These are phyloP conservation scores for Tetradesmus obliquus DNA, from an alignment of 139 green algal genomes.

Conservation along the genomic window DNA sequence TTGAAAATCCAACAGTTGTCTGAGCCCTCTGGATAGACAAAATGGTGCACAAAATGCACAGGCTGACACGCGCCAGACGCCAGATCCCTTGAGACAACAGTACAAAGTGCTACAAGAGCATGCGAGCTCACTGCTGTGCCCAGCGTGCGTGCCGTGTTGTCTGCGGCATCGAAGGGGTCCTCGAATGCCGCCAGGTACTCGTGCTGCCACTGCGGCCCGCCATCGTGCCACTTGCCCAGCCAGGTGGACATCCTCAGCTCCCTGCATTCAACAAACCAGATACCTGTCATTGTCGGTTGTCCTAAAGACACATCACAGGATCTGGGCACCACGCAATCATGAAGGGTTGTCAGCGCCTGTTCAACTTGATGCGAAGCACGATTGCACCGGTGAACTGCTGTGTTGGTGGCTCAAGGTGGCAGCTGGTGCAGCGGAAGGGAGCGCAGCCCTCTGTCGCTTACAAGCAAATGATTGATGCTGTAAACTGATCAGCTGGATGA, in stretches of 20 bases:
- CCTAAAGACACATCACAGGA: not conserved
- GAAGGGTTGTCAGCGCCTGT: no score
- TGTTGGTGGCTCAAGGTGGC: no score
- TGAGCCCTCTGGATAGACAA: not conserved
- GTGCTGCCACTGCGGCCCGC: slow-evolving; percentile 27
- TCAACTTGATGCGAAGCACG: no score
- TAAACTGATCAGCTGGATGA: no score
- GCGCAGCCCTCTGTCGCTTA: no score
- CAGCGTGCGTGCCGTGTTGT: slow-evolving; percentile 52
- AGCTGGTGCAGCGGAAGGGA: no score
- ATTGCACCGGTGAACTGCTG: no score
- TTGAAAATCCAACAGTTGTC: not conserved
- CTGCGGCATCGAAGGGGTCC: slow-evolving; percentile 47
- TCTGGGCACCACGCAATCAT: no score
- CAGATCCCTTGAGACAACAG: not conserved
- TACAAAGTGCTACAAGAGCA: not conserved
- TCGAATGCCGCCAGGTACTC: slow-evolving; percentile 49
- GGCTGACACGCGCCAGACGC: not conserved
- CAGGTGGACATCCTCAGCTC: slow-evolving; percentile 34
- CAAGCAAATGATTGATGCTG: no score
- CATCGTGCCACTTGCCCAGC: slow-evolving; percentile 39
- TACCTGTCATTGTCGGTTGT: not conserved
- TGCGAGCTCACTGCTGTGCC: slow-evolving; percentile 35
- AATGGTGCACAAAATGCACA: not conserved
- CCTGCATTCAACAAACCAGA: not conserved